Base-by-base conservation (phyloP, 2,329 filamentous ascomycete species). In the Xylariaceae sp. region DNA sequence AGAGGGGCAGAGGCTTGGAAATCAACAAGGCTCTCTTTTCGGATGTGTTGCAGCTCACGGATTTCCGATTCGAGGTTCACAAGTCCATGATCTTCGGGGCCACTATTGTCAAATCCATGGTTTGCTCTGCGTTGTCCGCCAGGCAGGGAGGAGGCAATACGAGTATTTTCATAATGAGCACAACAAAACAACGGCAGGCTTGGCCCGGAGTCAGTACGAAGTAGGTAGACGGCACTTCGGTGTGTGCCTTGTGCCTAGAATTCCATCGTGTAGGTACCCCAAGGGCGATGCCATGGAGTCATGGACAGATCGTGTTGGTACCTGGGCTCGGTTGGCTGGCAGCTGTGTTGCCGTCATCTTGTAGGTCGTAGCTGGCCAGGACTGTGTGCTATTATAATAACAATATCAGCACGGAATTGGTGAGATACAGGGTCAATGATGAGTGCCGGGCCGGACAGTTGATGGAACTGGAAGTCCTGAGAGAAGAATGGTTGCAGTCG, bases 181-280 rank as follows among this genome's bases (percentile, higher is more conserved):
- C 23, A 30, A 30, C 23, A 30, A 30, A 30, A 30, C 23, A 30
- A 30, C 23, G 23, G 23, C 23, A 30, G 23, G 23, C 5, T 30
- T 4, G 23, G 23, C 5, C 23, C 23, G 23, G 23, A 30, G 5
- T 30, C 4, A 30, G 23, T 2, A 49, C 17, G 47, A 4, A 23
- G 47, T n/a, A 30, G 17, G 17, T 50, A 34, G 17, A 11, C 48
- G 48, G 17, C 9, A 49, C 10, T 35, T 51, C 23, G 23, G 23
- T 35, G 49, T 35, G 49, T 51, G 49, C 49, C 49, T 51, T 51
- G 49, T 51, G 49, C 49, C 49, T 51, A 42, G 37, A 42, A 42
- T 13, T 13, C 37, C 37, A 4, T 5, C 23, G 23, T 30, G 23
- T 30, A 30, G 23, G 5, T 30, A 30, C 23, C 23, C 23, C 23